phyloP scores from a whole-genome alignment of 768 basidiomycete species.

The Tulasnella sp. region DNA sequence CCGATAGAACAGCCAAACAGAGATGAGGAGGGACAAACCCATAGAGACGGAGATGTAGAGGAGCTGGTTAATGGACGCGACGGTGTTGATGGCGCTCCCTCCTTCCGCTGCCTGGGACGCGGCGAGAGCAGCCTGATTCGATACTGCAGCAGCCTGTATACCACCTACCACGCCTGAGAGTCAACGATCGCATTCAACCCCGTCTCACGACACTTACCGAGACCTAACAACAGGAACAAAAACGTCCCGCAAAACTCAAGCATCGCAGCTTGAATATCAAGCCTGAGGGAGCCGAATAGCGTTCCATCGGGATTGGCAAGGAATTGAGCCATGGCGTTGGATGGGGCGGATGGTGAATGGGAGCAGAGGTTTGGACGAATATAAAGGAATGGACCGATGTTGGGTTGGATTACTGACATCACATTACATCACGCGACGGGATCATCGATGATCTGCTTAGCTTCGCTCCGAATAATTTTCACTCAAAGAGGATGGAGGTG shows the following conservation, averaged over 20 bases:
- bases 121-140: constrained; percentile 5
- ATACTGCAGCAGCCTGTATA: constrained; percentile 18
- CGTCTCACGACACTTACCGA: too few relatives aligned
- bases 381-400: neutral
- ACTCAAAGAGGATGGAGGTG: too few relatives aligned
- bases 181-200: too few relatives aligned
- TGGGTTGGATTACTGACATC: neutral
- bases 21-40: constrained; percentile 16
- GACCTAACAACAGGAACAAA: constrained; percentile 13
- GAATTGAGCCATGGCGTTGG: neutral
- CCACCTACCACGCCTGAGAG: constrained; percentile 17
- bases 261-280: constrained; percentile 9
- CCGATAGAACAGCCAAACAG: constrained; percentile 13
- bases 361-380: neutral
- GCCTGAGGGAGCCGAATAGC: constrained; percentile 1
- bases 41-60: constrained; percentile 18
- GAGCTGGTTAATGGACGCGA: constrained; percentile 20
- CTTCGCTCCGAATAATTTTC: too few relatives aligned
- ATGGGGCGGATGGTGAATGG: neutral
- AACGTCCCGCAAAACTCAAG: constrained; percentile 15
- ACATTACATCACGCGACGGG: too few relatives aligned
- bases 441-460: too few relatives aligned
- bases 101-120: neutral
- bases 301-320: neutral
- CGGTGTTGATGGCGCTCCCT: constrained; percentile 10